Percentiles rank a stretch among this genome's conserved stretches.
Conservation (phyloP, 306 rosid genomes). For the Quercus rubra region DNA sequence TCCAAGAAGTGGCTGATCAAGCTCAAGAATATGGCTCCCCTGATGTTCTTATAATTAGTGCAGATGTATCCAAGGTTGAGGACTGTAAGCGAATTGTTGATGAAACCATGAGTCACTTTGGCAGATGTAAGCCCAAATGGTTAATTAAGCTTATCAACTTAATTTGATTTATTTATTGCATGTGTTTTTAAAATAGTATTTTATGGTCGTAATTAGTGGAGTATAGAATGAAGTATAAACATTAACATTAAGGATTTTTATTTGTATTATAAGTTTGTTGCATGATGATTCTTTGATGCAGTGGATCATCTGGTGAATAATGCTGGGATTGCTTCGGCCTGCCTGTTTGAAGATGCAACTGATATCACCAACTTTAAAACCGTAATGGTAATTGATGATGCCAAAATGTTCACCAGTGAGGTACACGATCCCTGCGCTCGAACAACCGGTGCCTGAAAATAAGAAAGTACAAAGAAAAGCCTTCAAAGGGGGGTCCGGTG, state of each 20-base stretch:
- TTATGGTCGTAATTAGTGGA: not conserved
- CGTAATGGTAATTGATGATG: constrained; percentile 58
- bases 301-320: constrained; percentile 83
- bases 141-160: not conserved
- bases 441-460: too few species aligned
- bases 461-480: too few species aligned
- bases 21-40: constrained; percentile 51
- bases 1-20: constrained; percentile 44
- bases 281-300: constrained; percentile 21
- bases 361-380: constrained; percentile 45
- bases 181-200: not conserved
- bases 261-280: not conserved
- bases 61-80: constrained; percentile 55
- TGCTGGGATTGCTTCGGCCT: constrained; percentile 41
- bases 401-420: too few species aligned
- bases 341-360: constrained; percentile 47
- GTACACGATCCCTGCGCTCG: too few species aligned
- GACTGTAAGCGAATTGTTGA: constrained; percentile 51
- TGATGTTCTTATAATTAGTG: constrained; percentile 41
- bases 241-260: not conserved
- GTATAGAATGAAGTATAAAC: too few species aligned
- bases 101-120: constrained; percentile 49
- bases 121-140: constrained; percentile 31
- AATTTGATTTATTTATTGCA: not conserved
- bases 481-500: too few species aligned